Base-by-base conservation (phyloP, 176 grass and related monocot species). In the Aegilops bicornis region DNA sequence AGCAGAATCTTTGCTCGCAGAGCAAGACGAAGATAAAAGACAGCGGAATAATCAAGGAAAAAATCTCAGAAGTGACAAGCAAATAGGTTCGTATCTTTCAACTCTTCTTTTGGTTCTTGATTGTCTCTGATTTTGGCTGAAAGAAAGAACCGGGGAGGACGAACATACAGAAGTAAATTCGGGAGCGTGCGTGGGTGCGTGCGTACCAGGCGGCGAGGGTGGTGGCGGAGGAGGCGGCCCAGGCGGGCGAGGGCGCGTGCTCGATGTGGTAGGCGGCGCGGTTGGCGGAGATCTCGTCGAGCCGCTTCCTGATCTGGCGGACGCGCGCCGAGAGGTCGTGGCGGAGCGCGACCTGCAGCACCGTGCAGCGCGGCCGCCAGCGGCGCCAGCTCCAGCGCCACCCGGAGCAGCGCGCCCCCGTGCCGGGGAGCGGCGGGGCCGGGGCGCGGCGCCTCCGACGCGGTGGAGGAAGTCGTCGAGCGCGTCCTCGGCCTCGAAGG, bases 381-480 rank as follows among this genome's bases (percentile, higher is more conserved):
- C 72, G 40, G 47, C 24, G 63, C 63, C 63, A 65, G 24, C 71
- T 47, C 73, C 73, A 76, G 25, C 47, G 27, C 83, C 83, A 76
- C 5, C 8, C 58, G 22, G 80, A 56, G 37, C 50, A 78, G 5
- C 80, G 72, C 2, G 61, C 39, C 24, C 19, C 47, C 14, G 36
- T 29, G 15, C 48, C 48, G 83, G 54, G 22, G 22, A 24, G 64
- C 23, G 40, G 13, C 52, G 35, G 36, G 20, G 8, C 22, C 16
- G 5, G 72, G 47, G 14, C 3, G 39, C 6, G 2, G 3, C 0
- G 59, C 5, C 58, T 54, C 4, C 77, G 31, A 24, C 89, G 74
- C 84, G 84, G 84, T 90, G 89, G 84, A 90, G 89, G 89, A 90
- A 92, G 69, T 94, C 86, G 47, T 94, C 92, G 24, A 94, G 74